Evolutionary conservation across 2,329 filamentous ascomycete species (phyloP).

Genomic region (Aureobasidium sp.): DNA sequence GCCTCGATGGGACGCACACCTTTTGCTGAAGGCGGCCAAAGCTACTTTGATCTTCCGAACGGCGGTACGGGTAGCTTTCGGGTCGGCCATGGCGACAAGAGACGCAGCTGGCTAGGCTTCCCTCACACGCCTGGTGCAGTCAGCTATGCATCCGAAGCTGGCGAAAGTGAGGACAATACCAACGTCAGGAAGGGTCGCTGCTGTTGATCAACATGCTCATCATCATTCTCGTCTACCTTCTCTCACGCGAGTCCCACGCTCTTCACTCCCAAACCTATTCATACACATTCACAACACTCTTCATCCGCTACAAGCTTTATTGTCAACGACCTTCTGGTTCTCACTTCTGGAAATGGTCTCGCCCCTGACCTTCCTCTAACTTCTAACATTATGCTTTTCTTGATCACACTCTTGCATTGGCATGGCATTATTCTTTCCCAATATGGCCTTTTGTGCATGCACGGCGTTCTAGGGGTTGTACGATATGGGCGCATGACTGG

Average conservation of each 20-base stretch:
- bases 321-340: neutral
- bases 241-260: no score
- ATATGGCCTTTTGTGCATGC: neutral
- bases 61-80: slow-evolving; percentile 53
- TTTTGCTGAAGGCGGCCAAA: slow-evolving; percentile 26
- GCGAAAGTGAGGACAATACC: slow-evolving; percentile 1
- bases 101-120: slow-evolving; percentile 57
- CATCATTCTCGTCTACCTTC: neutral
- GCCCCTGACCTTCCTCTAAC: no score
- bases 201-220: neutral
- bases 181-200: slow-evolving; percentile 7
- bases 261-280: neutral
- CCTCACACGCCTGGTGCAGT: slow-evolving; percentile 12
- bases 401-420: neutral
- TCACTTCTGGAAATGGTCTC: neutral
- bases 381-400: neutral
- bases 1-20: slow-evolving; percentile 39
- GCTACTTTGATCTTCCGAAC: slow-evolving; percentile 43
- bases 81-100: slow-evolving; percentile 53
- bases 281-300: neutral
- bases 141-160: slow-evolving; percentile 4
- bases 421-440: neutral
- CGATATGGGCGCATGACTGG: neutral
- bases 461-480: slow-evolving; percentile 1
- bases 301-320: neutral